These are phyloP conservation scores for Vaccinium myrtillus DNA, from an alignment of 148 eudicot genomes.

Conservation along the genomic window DNA sequence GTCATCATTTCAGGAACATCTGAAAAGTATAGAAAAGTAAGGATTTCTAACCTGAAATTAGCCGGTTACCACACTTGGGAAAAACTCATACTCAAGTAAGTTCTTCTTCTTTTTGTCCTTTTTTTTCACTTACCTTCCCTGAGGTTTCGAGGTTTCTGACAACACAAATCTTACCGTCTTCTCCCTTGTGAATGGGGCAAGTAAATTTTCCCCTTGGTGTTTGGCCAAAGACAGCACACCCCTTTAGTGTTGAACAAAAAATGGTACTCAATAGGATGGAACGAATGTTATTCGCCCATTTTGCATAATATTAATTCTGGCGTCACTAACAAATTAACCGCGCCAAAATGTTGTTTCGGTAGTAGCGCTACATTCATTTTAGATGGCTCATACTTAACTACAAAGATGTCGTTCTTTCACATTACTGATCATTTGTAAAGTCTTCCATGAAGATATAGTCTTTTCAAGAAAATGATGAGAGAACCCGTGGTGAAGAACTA, in stretches of 20 bases:
- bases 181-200: not conserved
- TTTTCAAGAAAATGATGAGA: no score
- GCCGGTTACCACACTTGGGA: conserved; percentile 7
- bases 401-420: not conserved
- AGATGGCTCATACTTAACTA: not conserved
- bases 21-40: conserved; percentile 25
- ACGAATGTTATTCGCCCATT: not conserved
- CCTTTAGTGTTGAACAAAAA: no score
- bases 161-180: not conserved
- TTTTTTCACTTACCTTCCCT: not conserved
- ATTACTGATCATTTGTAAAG: not conserved
- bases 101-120: not conserved
- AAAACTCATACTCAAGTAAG: conserved; percentile 52
- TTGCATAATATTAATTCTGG: no score
- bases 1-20: conserved; percentile 37
- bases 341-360: not conserved
- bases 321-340: not conserved
- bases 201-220: no score
- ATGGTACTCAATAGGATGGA: no score
- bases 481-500: no score
- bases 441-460: no score
- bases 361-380: not conserved
- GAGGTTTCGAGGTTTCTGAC: no score
- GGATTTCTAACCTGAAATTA: conserved; percentile 33
- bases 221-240: no score